Conservation (phyloP, 1,284 basidiomycete genomes). For the Rhodotorula sp. region DNA sequence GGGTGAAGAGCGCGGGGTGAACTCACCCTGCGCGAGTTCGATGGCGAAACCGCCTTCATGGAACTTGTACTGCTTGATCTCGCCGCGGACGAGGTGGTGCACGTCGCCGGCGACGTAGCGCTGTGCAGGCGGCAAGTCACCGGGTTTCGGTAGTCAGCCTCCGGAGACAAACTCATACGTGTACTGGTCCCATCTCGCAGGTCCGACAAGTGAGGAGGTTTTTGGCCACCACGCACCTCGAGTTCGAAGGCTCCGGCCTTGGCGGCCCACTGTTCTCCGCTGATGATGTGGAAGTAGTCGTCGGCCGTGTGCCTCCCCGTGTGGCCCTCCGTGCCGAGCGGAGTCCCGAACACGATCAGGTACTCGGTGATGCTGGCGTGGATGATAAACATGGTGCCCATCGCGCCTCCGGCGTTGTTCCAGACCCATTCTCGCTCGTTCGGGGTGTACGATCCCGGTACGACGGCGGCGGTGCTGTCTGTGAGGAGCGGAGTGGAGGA, state of each 20-base stretch:
- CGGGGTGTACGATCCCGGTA: slow-evolving; percentile 26
- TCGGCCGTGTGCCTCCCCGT: slow-evolving; percentile 90
- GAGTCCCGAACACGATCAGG: slow-evolving; percentile 84
- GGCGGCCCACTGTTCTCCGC: slow-evolving; percentile 91
- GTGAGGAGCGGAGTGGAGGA: slow-evolving; percentile 39
- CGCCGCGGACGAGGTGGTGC: slow-evolving; percentile 76
- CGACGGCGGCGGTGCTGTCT: slow-evolving; percentile 13
- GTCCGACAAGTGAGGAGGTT: too few species aligned
- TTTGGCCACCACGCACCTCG: slow-evolving; percentile 56
- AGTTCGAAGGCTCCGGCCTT: slow-evolving; percentile 71
- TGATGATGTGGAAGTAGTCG: slow-evolving; percentile 95
- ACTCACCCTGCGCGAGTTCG: slow-evolving; percentile 84
- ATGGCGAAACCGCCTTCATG: slow-evolving; percentile 91
- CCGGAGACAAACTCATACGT: too few species aligned
- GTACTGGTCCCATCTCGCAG: too few species aligned
- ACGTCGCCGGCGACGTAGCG: slow-evolving; percentile 77
- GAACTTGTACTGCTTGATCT: slow-evolving; percentile 96
- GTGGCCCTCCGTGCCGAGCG: slow-evolving; percentile 94
- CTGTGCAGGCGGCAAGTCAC: slow-evolving; percentile 35
- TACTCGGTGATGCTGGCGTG: slow-evolving; percentile 68
- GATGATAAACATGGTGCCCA: slow-evolving; percentile 97
- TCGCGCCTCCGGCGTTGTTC: slow-evolving; percentile 97
- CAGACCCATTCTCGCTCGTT: slow-evolving; percentile 80
- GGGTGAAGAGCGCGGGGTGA: background rate
- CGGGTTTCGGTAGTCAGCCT: too few species aligned